Base-by-base conservation (phyloP, 2,329 filamentous ascomycete species). In the Hypocrella siamensis region DNA sequence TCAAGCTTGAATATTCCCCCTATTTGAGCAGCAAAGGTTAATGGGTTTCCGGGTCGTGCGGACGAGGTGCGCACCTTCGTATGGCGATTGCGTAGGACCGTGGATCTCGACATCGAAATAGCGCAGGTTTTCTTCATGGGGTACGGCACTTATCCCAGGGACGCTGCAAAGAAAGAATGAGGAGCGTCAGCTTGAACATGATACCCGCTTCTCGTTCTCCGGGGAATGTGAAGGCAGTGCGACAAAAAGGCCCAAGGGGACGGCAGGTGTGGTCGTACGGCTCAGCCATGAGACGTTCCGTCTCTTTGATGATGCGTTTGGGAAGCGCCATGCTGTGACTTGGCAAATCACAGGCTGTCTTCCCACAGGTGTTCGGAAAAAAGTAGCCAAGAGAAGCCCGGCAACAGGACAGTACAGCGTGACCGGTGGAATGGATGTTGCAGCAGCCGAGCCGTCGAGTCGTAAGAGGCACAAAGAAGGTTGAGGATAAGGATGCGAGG, bases 21-120 rank as follows among this genome's bases (percentile, higher is more conserved):
- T 74, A 35, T 17, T 31, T 27, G 3, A 8, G 9, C 19, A 21
- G 35, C 18, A 6, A 33, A 12, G 10, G 31, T 41, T 19, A 40
- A 38, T 35, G 26, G 36, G 19, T n/a, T 26, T 22, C 6, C 10
- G 17, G 11, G 11, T 17, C 6, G 17, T 26, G 17, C 19, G 15
- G n/a, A 14, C 12, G 6, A 29, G 6, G 15, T 24, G 48, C 63
- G 35, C 50, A 92, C 88, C 84, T 67, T 96, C 86, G 52, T 96
- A 96, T 37, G 90, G 90, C 35, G 88, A 94, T 49, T 86, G 80
- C 25, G 78, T 75, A 16, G 88, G 88, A 5, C 88, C 88, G 51
- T 94, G 78, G 51, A 98, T 94, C 47, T 82, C 84, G 44, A 98
- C 92, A 54, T 98, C 92, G 49, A 98, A 98, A 60, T 98, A 98